Base-by-base conservation (phyloP, 1,139 yeast species). In the Magnusiomyces tetraspermus region DNA sequence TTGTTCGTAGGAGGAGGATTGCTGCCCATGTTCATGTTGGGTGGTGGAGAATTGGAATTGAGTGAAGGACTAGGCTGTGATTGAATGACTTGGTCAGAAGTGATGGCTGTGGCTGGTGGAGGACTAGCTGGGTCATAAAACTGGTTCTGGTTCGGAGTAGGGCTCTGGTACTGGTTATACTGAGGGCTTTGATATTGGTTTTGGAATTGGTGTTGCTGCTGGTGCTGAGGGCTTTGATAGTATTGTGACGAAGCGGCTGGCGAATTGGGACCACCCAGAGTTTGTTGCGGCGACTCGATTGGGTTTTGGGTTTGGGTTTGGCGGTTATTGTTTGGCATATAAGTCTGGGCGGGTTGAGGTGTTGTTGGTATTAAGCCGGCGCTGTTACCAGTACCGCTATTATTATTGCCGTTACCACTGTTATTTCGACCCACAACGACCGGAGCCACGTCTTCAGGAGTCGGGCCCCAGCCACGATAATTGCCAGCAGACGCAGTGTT, bases 401-500 rank as follows among this genome's bases (percentile, higher is more conserved):
- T 33, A 15, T 33, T 33, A 15, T 8, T 10, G n/a, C 17, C 17
- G 38, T 15, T 10, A 15, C 17, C 4, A 33, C 38, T 33, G 33
- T 28, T n/a, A n/a, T n/a, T n/a, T n/a, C n/a, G n/a, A n/a, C n/a
- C n/a, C n/a, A n/a, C n/a, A n/a, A n/a, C 33, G 1, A 44, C 22
- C 5, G 36, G 40, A 2, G 40, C 53, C 8, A 54, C 48, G 8
- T 50, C 44, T 15, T 51, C 48, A 2, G 56, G 56, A 26, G 54
- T 48, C 6, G 56, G 56, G 5, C 56, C 56, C 56, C 56, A 54
- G 23, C 56, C 56, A 31, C 56, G 41, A 41, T 54, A 54, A 41
- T 54, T 53, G 30, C 48, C 48, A 10, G 22, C n/a, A 13, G 40
- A 15, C 3, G 46, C 17, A n/a, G n/a, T n/a, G n/a, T n/a, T 33